phyloP scores from a whole-genome alignment of 176 grass and related monocot genomes.

The Guadua angustifolia region DNA sequence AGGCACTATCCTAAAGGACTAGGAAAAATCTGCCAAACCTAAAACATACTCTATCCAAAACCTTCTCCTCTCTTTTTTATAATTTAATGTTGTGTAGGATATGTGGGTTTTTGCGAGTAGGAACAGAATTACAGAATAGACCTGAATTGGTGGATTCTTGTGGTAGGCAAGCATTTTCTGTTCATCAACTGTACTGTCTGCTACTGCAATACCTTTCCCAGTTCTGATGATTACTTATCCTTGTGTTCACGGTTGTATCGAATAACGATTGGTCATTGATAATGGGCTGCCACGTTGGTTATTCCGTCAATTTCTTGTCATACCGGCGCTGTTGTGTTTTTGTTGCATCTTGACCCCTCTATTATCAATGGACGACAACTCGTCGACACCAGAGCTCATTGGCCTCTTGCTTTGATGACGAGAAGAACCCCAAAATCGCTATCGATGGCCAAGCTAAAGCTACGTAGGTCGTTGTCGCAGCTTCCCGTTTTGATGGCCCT shows the following conservation, averaged over 20 bases:
- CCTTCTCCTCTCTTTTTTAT: too few relatives aligned
- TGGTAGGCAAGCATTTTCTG: not conserved
- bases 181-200: not conserved
- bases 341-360: conserved; percentile 39
- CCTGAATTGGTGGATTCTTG: conserved; percentile 1
- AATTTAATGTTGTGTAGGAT: not conserved
- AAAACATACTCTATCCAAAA: conserved; percentile 17
- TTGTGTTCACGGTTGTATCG: not conserved
- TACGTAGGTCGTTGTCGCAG: not conserved
- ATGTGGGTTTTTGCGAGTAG: too few relatives aligned
- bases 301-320: conserved; percentile 29
- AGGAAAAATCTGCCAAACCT: not conserved
- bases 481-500: not conserved
- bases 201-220: not conserved
- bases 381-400: not conserved
- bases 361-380: conserved; percentile 25
- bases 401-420: conserved; percentile 9
- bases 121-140: conserved; percentile 17
- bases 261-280: not conserved
- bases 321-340: conserved; percentile 1
- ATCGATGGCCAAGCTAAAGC: not conserved
- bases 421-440: not conserved
- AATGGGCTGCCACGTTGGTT: conserved; percentile 3
- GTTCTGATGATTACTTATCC: not conserved
- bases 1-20: not conserved